Evolutionary conservation across 257 asterid species (phyloP).

Genomic region (Solanum tacnaense): DNA sequence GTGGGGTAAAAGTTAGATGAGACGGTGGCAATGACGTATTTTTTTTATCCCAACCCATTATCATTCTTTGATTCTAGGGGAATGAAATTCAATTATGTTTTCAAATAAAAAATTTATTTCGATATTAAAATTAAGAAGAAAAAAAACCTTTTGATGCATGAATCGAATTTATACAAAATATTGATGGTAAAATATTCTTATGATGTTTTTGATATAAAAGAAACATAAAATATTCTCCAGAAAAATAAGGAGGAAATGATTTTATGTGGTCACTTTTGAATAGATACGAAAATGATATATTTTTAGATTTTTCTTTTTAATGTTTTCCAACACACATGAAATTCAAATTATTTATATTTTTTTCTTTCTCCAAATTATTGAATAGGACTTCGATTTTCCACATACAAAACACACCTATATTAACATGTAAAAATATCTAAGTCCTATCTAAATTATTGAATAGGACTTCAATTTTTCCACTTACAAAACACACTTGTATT

Average conservation of each 20-base stretch:
- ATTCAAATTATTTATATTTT: too few species aligned
- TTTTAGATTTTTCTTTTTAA: not conserved
- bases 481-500: not conserved
- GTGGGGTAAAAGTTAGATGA: not conserved
- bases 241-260: not conserved
- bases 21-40: not conserved
- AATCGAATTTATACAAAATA: not conserved
- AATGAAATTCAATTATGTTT: not conserved
- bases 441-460: not conserved
- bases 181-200: not conserved
- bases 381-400: not conserved
- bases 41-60: not conserved
- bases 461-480: not conserved
- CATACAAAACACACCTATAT: not conserved
- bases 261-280: not conserved
- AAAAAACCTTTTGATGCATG: not conserved
- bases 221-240: not conserved
- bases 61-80: not conserved
- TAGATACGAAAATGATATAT: not conserved
- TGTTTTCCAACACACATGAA: not conserved
- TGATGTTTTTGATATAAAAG: not conserved
- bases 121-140: not conserved
- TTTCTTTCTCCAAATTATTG: not conserved
- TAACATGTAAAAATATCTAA: not conserved
- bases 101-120: not conserved